phyloP scores from a whole-genome alignment of 768 basidiomycete species.

The Fibroporia radiculosa region DNA sequence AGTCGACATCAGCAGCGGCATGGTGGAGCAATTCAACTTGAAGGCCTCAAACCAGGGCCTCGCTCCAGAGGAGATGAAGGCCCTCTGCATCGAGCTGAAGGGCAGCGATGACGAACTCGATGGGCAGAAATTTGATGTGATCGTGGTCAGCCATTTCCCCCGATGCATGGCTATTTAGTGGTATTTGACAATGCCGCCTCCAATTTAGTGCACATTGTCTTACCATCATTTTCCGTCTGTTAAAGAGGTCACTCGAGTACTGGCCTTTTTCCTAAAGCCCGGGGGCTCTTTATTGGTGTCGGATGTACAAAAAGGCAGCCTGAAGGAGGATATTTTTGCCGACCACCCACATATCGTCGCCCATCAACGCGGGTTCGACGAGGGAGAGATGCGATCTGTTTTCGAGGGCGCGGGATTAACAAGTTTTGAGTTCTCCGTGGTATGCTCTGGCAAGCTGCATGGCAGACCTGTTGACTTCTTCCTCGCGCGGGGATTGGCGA shows the following conservation, averaged over 20 bases:
- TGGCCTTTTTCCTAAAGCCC: slow-evolving; percentile 51
- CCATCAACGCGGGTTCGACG: slow-evolving; percentile 46
- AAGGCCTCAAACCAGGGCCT: slow-evolving; percentile 56
- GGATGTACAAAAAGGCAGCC: slow-evolving; percentile 34
- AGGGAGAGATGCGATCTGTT: slow-evolving; percentile 37
- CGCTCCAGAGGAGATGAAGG: slow-evolving; percentile 57
- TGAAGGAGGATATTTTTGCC: slow-evolving; percentile 28
- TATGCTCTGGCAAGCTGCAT: slow-evolving; percentile 22
- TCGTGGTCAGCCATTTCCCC: slow-evolving; percentile 48
- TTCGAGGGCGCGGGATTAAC: slow-evolving; percentile 49
- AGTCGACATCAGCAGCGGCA: slow-evolving; percentile 66
- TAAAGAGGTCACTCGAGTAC: slow-evolving; percentile 38
- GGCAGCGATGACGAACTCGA: slow-evolving; percentile 40
- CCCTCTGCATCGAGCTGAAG: slow-evolving; percentile 49
- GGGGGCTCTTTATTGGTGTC: slow-evolving; percentile 52
- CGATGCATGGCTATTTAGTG: too few relatives aligned
- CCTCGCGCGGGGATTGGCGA: slow-evolving; percentile 30
- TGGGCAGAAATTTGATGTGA: slow-evolving; percentile 55
- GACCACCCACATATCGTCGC: slow-evolving; percentile 40
- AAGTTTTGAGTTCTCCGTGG: slow-evolving; percentile 30
- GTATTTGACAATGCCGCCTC: background rate
- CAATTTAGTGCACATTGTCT: slow-evolving; percentile 48
- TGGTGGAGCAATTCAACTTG: slow-evolving; percentile 61
- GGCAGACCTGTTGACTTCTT: slow-evolving; percentile 38
- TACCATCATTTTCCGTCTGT: slow-evolving; percentile 59